Evolutionary conservation across 805 yeast species (phyloP), one percentile per base, ranked within the genome.

Genomic region (Nakazawaea sp.): DNA sequence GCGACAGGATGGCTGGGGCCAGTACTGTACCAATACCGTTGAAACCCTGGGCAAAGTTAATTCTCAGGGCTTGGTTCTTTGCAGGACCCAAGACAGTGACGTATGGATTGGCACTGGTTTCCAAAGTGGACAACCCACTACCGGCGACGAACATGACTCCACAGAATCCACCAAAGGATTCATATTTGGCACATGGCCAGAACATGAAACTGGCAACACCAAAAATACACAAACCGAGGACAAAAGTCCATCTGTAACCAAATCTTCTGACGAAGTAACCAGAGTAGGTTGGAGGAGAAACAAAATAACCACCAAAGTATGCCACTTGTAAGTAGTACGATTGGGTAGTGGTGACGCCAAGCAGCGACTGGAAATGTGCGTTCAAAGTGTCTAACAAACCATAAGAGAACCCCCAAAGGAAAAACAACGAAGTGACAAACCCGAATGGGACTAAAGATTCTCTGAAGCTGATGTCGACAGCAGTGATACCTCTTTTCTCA

Each of bases 381-480:
- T 42, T 42, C 18, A 42, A 32, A 21, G 38, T 38, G 20, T 42
- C 45, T 16, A 42, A 33, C 20, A 42, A 36, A 5, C 45, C 45
- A 34, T 42, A 42, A 6, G 45, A 38, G 11, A 42, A 31, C 11
- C 45, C 45, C 45, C 45, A 42, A 23, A 42, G 38, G 27, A 42
- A 42, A 32, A 42, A 42, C 7, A 42, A 20, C n/a, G 19, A 19
- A 3, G 42, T 42, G n/a, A 42, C 45, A 19, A 27, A 27, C 4
- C 34, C 28, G n/a, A 42, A 35, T 4, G 45, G 42, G 11, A 36
- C n/a, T 5, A 42, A 27, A 2, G 45, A 42, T 28, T 42, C 30
- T 29, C 32, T 31, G 17, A 33, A 40, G 2, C 38, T 30, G 20
- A 42, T 32, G 32, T 42, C 45, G 16, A 36, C 38, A 16, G 30